These are phyloP conservation scores for Mycosphaerella arachidis DNA, from an alignment of 2,329 filamentous ascomycete genomes.

Conservation along the genomic window DNA sequence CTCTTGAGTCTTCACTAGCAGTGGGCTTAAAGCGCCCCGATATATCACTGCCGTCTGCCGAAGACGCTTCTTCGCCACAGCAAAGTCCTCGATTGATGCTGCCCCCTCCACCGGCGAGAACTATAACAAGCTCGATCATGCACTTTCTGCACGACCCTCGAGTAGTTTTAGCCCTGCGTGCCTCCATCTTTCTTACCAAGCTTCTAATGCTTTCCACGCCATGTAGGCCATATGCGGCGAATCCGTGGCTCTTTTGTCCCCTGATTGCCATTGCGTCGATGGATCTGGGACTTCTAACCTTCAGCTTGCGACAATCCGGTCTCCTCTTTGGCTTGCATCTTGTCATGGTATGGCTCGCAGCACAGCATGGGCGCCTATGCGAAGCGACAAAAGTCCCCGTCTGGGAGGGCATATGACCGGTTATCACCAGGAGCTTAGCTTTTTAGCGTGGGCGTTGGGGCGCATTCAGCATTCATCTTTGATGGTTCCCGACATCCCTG, in stretches of 20 bases:
- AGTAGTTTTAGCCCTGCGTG: conserved; percentile 40
- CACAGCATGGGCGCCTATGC: conserved; percentile 16
- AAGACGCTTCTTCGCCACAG: conserved; percentile 14
- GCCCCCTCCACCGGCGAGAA: conserved; percentile 30
- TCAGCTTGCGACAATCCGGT: conserved; percentile 36
- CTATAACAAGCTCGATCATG: conserved; percentile 31
- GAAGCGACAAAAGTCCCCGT: conserved; percentile 14
- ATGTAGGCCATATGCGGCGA: conserved; percentile 69
- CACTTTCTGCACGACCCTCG: conserved; percentile 33
- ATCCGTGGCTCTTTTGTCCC: conserved; percentile 60
- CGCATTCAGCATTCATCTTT: not conserved
- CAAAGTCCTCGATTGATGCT: conserved; percentile 34
- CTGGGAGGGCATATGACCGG: conserved; percentile 16
- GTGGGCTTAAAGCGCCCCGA: conserved; percentile 4
- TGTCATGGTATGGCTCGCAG: conserved; percentile 38
- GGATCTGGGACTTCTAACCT: conserved; percentile 47
- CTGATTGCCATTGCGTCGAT: conserved; percentile 65
- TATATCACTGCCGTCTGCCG: conserved; percentile 1
- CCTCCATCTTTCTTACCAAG: conserved; percentile 65
- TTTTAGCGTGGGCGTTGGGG: not conserved
- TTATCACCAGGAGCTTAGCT: not conserved
- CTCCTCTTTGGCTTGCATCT: conserved; percentile 47
- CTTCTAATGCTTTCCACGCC: conserved; percentile 59
- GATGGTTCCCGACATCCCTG: too few relatives aligned
- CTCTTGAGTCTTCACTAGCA: conserved; percentile 6